A percentile compares a stretch with the other conserved stretches of the same genome.
Evolutionary conservation across 371 early-diverging fungal species (phyloP).

Genomic region (Mucor piriformis): DNA sequence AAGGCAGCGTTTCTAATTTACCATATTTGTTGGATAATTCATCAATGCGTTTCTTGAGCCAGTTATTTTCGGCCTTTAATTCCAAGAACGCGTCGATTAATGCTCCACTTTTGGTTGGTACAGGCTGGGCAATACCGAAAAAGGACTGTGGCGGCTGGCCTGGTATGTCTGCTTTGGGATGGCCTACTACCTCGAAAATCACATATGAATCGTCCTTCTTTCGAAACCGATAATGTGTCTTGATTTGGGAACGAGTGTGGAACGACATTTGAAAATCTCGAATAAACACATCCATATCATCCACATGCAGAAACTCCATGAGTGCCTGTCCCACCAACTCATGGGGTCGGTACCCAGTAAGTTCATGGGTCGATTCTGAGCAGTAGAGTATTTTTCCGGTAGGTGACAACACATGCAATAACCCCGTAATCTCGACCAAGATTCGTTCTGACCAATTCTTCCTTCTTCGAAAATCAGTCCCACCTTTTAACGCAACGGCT

Average conservation of each 20-base stretch:
- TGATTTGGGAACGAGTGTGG: slow-evolving; percentile 44
- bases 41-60: slow-evolving; percentile 40
- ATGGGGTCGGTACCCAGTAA: slow-evolving; percentile 62
- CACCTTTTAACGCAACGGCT: slow-evolving; percentile 5
- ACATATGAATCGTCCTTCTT: slow-evolving; percentile 54
- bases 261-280: slow-evolving; percentile 53
- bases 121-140: slow-evolving; percentile 57
- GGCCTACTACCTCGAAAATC: slow-evolving; percentile 55
- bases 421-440: slow-evolving; percentile 62
- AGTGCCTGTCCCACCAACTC: slow-evolving; percentile 59
- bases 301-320: slow-evolving; percentile 62
- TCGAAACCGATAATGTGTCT: slow-evolving; percentile 51
- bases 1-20: background rate
- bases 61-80: slow-evolving; percentile 59
- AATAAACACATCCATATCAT: slow-evolving; percentile 58
- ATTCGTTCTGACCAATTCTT: slow-evolving; percentile 62
- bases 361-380: slow-evolving; percentile 55
- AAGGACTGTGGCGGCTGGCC: slow-evolving; percentile 45
- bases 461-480: slow-evolving; percentile 53
- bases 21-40: slow-evolving; percentile 19
- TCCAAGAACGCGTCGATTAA: slow-evolving; percentile 59
- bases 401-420: slow-evolving; percentile 63
- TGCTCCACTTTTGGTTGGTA: slow-evolving; percentile 50
- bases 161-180: slow-evolving; percentile 37
- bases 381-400: slow-evolving; percentile 59